Evolutionary conservation across 1,139 yeast genomes (phyloP).

Genomic region (Geotrichum australiense): DNA sequence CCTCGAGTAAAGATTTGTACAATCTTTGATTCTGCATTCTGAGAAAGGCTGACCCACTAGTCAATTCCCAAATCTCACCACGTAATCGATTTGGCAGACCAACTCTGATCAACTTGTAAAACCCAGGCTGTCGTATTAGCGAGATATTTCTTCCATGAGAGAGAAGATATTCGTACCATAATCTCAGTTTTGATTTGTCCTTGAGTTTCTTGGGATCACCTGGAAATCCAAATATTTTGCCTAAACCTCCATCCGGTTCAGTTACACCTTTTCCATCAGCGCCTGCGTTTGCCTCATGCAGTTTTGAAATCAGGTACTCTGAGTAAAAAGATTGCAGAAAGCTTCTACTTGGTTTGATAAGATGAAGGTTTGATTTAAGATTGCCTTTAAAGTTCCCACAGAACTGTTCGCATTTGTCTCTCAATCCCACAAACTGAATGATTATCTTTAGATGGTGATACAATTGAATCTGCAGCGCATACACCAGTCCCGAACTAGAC

Average conservation of each 20-base stretch:
- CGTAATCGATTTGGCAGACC: constrained; percentile 89
- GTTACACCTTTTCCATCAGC: constrained; percentile 5
- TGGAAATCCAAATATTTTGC: constrained; percentile 75
- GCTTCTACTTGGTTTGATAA: constrained; percentile 49
- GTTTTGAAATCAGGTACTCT: constrained; percentile 58
- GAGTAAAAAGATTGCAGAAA: constrained; percentile 75
- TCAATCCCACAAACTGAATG: constrained; percentile 69
- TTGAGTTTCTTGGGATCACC: constrained; percentile 74
- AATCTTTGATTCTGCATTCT: constrained; percentile 57
- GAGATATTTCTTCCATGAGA: constrained; percentile 81
- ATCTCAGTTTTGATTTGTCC: constrained; percentile 78
- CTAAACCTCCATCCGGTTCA: constrained; percentile 78
- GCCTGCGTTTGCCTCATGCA: constrained; percentile 15
- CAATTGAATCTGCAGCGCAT: constrained; percentile 66
- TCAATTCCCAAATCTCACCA: constrained; percentile 94
- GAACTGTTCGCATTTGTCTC: constrained; percentile 74
- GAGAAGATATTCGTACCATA: constrained; percentile 88
- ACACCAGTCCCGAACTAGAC: constrained; percentile 57
- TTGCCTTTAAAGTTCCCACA: constrained; percentile 59
- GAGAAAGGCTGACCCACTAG: constrained; percentile 77
- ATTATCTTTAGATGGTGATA: constrained; percentile 59
- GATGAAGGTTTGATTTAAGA: constrained; percentile 56
- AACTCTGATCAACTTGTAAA: constrained; percentile 74
- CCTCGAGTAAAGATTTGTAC: constrained; percentile 52
- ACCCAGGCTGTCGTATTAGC: constrained; percentile 64